Evolutionary conservation across 2,329 filamentous ascomycete species (phyloP).

Genomic region (Neonectria sp.): DNA sequence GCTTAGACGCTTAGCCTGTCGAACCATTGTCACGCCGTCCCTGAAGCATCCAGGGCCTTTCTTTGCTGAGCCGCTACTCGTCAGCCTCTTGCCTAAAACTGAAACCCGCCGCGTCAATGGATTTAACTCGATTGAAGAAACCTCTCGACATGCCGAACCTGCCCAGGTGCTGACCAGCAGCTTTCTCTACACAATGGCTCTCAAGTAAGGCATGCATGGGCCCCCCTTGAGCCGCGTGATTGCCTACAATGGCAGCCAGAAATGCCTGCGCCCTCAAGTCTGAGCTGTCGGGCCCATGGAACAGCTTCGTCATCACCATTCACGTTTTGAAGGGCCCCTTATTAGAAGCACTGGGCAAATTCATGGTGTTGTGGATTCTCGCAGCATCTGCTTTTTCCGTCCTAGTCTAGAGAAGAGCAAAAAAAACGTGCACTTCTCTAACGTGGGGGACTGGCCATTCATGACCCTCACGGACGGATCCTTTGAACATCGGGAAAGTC

Average conservation of each 20-base stretch:
- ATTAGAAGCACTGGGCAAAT: constrained; percentile 1
- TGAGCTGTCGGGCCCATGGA: constrained; percentile 18
- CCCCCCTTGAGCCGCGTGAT: constrained; percentile 26
- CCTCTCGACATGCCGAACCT: constrained; percentile 22
- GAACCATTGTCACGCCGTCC: constrained; percentile 42
- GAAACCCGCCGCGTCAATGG: constrained; percentile 43
- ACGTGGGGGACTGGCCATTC: constrained; percentile 19
- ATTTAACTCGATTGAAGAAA: constrained; percentile 38
- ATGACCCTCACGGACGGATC: constrained; percentile 6
- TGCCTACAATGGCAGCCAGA: constrained; percentile 28
- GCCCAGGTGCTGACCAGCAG: constrained; percentile 28
- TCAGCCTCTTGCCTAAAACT: constrained; percentile 45
- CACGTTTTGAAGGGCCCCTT: constrained; percentile 7
- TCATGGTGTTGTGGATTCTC: not conserved
- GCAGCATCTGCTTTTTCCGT: not conserved
- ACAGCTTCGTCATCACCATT: constrained; percentile 18
- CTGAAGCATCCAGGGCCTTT: constrained; percentile 26
- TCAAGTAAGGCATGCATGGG: constrained; percentile 21
- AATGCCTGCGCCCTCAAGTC: constrained; percentile 24
- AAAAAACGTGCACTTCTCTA: constrained; percentile 11
- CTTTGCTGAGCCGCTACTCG: constrained; percentile 32
- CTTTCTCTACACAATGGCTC: constrained; percentile 23
- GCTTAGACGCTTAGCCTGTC: constrained; percentile 32
- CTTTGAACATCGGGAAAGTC: constrained; percentile 19
- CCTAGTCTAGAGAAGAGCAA: not conserved